Conservation (phyloP, 192 early-diverging fungal species). For the Backusella westeae region DNA sequence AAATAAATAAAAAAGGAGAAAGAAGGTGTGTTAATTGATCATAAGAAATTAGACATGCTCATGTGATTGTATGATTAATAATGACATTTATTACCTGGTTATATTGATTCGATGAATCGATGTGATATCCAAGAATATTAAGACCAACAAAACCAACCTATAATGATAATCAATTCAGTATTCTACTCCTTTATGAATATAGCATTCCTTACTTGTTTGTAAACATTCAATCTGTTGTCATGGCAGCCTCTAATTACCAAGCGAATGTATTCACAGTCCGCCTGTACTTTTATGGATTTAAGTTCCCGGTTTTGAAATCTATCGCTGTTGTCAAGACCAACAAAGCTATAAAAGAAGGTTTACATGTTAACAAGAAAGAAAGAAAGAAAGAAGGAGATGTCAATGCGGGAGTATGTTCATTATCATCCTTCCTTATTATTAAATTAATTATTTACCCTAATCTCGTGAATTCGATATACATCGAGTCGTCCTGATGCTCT, state of each 20-base stretch:
- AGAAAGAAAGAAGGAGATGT: neutral
- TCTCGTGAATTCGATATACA: slow-evolving; percentile 38
- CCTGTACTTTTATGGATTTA: slow-evolving; percentile 73
- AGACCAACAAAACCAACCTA: neutral
- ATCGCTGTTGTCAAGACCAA: slow-evolving; percentile 63
- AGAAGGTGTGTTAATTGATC: neutral
- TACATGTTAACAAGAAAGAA: neutral
- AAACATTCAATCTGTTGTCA: slow-evolving; percentile 69
- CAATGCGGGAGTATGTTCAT: neutral
- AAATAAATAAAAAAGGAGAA: neutral
- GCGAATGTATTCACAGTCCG: slow-evolving; percentile 64
- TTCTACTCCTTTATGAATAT: neutral
- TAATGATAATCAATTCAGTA: neutral
- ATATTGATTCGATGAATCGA: slow-evolving; percentile 49
- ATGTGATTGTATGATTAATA: neutral
- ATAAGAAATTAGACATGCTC: neutral
- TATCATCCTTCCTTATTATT: neutral
- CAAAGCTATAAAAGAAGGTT: slow-evolving; percentile 46
- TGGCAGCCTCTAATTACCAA: slow-evolving; percentile 67
- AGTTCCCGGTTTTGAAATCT: slow-evolving; percentile 67
- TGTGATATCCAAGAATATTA: neutral
- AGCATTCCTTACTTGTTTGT: slow-evolving; percentile 60
- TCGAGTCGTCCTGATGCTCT: slow-evolving; percentile 11
- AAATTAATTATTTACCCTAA: slow-evolving; percentile 33
- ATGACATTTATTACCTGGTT: slow-evolving; percentile 56